phyloP scores from a whole-genome alignment of 73 alveolate genomes.

The Blepharisma japonicum region DNA sequence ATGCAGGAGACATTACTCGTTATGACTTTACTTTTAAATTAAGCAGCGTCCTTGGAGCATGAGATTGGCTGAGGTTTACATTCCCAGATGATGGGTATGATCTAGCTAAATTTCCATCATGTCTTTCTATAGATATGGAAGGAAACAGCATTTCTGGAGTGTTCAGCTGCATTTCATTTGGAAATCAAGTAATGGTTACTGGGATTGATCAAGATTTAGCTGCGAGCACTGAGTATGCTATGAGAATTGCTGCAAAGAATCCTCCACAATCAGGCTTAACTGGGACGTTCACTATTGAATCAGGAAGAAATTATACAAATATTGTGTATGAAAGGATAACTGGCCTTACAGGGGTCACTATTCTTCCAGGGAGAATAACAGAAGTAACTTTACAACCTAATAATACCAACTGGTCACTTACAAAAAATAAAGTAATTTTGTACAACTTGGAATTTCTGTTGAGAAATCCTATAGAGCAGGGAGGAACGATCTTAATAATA shows the following conservation, averaged over 20 bases:
- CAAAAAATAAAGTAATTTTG: slow-evolving; percentile 25
- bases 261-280: slow-evolving; percentile 52
- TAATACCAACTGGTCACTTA: slow-evolving; percentile 30
- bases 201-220: slow-evolving; percentile 30
- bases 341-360: slow-evolving; percentile 43
- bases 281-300: slow-evolving; percentile 35
- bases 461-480: slow-evolving; percentile 32
- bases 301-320: slow-evolving; percentile 41
- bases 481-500: slow-evolving; percentile 29
- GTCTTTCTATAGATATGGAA: slow-evolving; percentile 20
- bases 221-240: slow-evolving; percentile 36
- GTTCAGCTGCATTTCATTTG: slow-evolving; percentile 27
- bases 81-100: slow-evolving; percentile 36
- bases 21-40: slow-evolving; percentile 39
- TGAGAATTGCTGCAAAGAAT: slow-evolving; percentile 37
- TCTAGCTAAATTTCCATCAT: slow-evolving; percentile 37
- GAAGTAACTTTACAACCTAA: slow-evolving; percentile 39
- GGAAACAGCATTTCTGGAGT: slow-evolving; percentile 33
- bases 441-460: slow-evolving; percentile 25
- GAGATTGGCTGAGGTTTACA: slow-evolving; percentile 37
- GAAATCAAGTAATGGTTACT: slow-evolving; percentile 35
- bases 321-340: slow-evolving; percentile 44
- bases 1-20: slow-evolving; percentile 42
- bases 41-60: slow-evolving; percentile 35
- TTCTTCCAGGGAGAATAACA: slow-evolving; percentile 39